phyloP scores from a whole-genome alignment of 2,329 filamentous ascomycete genomes.

The Alternaria sp. region DNA sequence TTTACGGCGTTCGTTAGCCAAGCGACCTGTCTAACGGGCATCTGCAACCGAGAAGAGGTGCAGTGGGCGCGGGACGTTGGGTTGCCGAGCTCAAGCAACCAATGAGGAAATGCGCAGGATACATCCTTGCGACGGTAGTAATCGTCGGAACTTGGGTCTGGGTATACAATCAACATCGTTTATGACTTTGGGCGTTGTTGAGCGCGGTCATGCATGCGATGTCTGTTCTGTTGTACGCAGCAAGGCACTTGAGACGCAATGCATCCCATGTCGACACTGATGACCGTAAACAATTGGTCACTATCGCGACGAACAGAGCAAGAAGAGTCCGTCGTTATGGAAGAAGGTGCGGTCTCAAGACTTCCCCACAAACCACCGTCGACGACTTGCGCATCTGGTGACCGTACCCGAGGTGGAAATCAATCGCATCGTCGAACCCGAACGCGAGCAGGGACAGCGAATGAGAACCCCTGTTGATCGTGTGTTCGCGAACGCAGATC shows the following conservation, averaged over 20 bases:
- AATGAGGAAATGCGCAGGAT: not conserved
- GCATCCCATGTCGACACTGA: not conserved
- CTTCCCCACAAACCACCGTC: not conserved
- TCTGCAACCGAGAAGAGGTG: conserved; percentile 4
- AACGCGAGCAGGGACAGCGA: conserved; percentile 3
- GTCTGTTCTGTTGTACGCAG: accelerated
- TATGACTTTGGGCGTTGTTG: not conserved
- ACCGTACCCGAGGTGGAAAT: not conserved
- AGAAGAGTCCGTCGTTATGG: not conserved
- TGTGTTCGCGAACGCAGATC: not conserved
- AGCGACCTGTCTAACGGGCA: conserved; percentile 1
- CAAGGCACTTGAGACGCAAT: not conserved
- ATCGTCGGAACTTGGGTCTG: not conserved
- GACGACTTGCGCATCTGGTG: not conserved
- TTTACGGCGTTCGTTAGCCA: not conserved
- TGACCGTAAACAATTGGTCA: no score
- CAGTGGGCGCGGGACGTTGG: not conserved
- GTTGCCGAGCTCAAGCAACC: conserved; percentile 1
- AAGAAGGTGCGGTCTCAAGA: not conserved
- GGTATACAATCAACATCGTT: conserved; percentile 4
- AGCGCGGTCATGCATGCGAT: not conserved
- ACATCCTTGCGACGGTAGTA: not conserved
- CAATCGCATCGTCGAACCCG: not conserved
- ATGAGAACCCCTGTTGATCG: not conserved
- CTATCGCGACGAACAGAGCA: not conserved